phyloP scores from a whole-genome alignment of 2,329 filamentous ascomycete genomes.

The Colletotrichum tamarilloi region DNA sequence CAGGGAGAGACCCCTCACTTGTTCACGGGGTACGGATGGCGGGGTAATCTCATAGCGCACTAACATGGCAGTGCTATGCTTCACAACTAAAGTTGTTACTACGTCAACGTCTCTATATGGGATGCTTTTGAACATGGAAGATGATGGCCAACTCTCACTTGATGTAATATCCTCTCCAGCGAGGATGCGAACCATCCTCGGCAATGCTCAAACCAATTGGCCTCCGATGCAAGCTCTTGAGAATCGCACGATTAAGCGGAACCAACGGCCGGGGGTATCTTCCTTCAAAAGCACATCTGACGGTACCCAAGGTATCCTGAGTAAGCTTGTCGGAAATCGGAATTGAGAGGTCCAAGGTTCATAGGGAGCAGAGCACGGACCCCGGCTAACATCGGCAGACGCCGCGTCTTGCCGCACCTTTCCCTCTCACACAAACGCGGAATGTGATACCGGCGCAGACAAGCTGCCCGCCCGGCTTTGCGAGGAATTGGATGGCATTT shows the following conservation, averaged over 20 bases:
- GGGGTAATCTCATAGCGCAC: not conserved
- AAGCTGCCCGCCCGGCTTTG: constrained; percentile 19
- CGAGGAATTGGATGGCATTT: constrained; percentile 2
- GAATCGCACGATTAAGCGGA: not conserved
- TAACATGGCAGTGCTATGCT: not conserved
- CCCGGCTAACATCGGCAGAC: constrained; percentile 36
- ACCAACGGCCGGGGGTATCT: not conserved
- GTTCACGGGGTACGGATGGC: not conserved
- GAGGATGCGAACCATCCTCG: too few species aligned
- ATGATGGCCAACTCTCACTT: not conserved
- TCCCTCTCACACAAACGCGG: constrained; percentile 22
- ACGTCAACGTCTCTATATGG: not conserved
- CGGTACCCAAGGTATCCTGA: not conserved
- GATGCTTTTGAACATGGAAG: not conserved
- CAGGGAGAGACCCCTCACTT: not conserved
- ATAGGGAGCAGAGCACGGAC: not conserved
- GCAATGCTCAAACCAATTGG: too few species aligned
- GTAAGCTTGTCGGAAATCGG: constrained; percentile 17
- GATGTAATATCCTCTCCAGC: not conserved
- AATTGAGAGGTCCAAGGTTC: constrained; percentile 21
- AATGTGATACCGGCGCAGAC: constrained; percentile 7
- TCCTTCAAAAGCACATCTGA: not conserved
- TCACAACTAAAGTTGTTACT: not conserved
- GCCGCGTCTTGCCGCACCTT: constrained; percentile 27
- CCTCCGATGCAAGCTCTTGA: too few species aligned